Base-by-base conservation (phyloP, 2,329 filamentous ascomycete species). In the Alternaria atra region DNA sequence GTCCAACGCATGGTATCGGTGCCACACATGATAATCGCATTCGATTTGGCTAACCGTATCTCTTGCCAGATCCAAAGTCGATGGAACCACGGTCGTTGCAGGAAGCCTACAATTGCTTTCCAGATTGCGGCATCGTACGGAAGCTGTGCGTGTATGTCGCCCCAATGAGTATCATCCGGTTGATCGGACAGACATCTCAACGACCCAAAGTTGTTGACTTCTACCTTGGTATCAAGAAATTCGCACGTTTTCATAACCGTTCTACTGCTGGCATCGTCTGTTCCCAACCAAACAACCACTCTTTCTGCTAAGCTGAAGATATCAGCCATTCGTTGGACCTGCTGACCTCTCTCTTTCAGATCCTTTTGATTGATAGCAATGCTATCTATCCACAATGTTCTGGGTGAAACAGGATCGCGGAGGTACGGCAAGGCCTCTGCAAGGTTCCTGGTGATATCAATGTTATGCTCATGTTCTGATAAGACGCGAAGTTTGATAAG, bases 201-300 rank as follows among this genome's bases (percentile, higher is more conserved):
- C 3, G 4, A 27, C 10, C 0, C 6, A 39, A 29, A 29, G 27
- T 25, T 20, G 15, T 15, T 2, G 20, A 20, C 20, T 7, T 43
- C 12, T 5, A 44, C 39, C n/a, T 34, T 54, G 3, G 40, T 43
- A 17, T 5, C 7, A 4, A 54, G 13, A 1, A 17, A n/a, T 13
- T 23, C 25, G 20, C 30, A 54, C 3, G 6, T 35, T 17, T 44
- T 6, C 52, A 46, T 46, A 6, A 17, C 12, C 5, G 20, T 35
- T 10, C 44, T 44, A 8, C 46, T 52, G 30, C 34, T 20, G 20
- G 10, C 12, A 32, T 57, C 37, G 10, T 52, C 39, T 13, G 17
- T n/a, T 9, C 46, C 46, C 3, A 57, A 5, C 55, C 55, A 57
- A 52, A 57, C 39, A 4, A 57, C n/a, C 0, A 57, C 55, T 52